Evolutionary conservation across 805 yeast species (phyloP).

Genomic region (Sugiyamaella qingdaonensis): DNA sequence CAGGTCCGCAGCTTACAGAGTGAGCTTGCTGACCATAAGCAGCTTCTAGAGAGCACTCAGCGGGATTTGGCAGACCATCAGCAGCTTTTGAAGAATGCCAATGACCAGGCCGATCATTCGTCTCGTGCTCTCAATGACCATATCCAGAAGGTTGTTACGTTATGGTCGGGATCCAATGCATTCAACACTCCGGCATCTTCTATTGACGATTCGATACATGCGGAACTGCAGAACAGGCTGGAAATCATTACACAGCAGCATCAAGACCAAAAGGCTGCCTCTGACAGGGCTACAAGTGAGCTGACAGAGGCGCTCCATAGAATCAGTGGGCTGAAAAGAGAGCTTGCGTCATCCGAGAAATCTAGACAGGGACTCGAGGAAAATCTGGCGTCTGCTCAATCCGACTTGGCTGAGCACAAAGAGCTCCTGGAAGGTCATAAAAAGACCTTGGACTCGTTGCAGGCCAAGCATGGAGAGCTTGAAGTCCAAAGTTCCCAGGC

Average conservation of each 20-base stretch:
- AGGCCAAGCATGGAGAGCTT: constrained; percentile 22
- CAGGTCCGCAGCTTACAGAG: constrained; percentile 16
- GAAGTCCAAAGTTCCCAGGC: background rate
- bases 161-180: constrained; percentile 24
- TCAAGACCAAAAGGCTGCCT: constrained; percentile 29
- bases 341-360: constrained; percentile 17
- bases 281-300: constrained; percentile 27
- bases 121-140: constrained; percentile 22
- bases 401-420: constrained; percentile 23
- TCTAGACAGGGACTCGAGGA: constrained; percentile 10
- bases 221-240: constrained; percentile 7
- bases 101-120: constrained; percentile 21
- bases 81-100: constrained; percentile 14
- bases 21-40: constrained; percentile 18
- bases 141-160: constrained; percentile 21
- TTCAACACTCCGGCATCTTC: constrained; percentile 7
- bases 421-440: constrained; percentile 25
- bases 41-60: constrained; percentile 17
- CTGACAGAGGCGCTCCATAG: constrained; percentile 18
- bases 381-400: constrained; percentile 22
- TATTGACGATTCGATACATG: constrained; percentile 2
- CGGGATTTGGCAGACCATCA: constrained; percentile 21
- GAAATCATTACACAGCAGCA: constrained; percentile 14
- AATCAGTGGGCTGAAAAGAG: constrained; percentile 20
- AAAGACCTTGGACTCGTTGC: constrained; percentile 20